Evolutionary conservation across 2,329 filamentous ascomycete species (phyloP).

Genomic region (Arthrobotrys sinensis): DNA sequence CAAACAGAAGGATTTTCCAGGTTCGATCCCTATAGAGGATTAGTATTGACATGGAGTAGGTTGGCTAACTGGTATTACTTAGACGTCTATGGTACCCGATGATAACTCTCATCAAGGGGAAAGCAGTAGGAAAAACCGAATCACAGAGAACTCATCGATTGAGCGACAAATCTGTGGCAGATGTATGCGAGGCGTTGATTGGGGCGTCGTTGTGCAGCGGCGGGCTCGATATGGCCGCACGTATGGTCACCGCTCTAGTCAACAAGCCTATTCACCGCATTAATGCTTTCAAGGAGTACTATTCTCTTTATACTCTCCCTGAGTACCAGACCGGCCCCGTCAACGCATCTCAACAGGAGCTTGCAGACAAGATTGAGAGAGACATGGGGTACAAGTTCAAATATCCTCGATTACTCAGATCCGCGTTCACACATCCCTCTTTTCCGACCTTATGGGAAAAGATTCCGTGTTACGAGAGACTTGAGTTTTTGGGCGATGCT

Average conservation of each 20-base stretch:
- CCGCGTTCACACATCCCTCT: constrained; percentile 90
- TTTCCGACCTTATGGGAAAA: constrained; percentile 81
- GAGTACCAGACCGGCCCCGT: constrained; percentile 77
- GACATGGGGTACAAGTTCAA: constrained; percentile 77
- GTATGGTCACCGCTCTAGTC: constrained; percentile 73
- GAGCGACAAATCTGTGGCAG: constrained; percentile 90
- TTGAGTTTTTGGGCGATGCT: constrained; percentile 88
- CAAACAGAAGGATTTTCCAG: constrained; percentile 86
- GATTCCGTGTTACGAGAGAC: constrained; percentile 89
- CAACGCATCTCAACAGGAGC: constrained; percentile 78
- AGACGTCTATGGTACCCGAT: constrained; percentile 88
- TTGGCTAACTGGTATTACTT: neutral
- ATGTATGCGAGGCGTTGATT: constrained; percentile 94
- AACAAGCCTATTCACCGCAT: constrained; percentile 71
- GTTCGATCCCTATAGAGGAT: neutral
- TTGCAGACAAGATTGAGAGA: constrained; percentile 76
- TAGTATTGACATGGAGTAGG: neutral
- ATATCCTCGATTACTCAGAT: constrained; percentile 82
- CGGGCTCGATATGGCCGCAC: constrained; percentile 75
- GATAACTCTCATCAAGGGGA: constrained; percentile 81
- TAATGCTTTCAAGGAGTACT: constrained; percentile 81
- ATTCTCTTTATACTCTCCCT: constrained; percentile 77
- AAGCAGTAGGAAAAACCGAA: constrained; percentile 70
- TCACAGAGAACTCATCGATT: constrained; percentile 75
- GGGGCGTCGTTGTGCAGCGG: constrained; percentile 81